Percentiles rank a stretch among this genome's conserved stretches.
phyloP scores from a whole-genome alignment of 805 yeast species.

The Naumovozyma castellii region DNA sequence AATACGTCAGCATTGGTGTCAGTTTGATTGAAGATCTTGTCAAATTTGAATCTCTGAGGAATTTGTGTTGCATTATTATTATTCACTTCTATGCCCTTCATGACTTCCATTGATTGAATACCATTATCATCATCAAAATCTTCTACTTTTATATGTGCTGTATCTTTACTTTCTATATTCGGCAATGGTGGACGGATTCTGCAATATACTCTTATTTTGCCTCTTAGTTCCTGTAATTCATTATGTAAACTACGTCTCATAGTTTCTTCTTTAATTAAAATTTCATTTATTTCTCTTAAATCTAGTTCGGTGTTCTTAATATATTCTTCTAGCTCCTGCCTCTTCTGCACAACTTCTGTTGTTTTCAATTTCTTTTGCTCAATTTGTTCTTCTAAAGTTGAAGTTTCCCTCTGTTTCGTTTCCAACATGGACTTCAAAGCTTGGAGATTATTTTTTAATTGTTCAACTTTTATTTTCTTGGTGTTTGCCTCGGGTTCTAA shows the following conservation, averaged over 20 bases:
- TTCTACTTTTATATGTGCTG: slow-evolving; percentile 26
- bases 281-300: slow-evolving; percentile 27
- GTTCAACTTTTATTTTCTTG: slow-evolving; percentile 6
- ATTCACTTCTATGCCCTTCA: slow-evolving; percentile 5
- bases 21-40: slow-evolving; percentile 55
- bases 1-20: slow-evolving; percentile 57
- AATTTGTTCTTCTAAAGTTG: slow-evolving; percentile 23
- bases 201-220: slow-evolving; percentile 87
- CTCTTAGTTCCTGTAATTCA: slow-evolving; percentile 74
- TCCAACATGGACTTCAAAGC: slow-evolving; percentile 17
- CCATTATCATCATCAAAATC: slow-evolving; percentile 23
- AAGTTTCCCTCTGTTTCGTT: slow-evolving; percentile 18
- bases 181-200: slow-evolving; percentile 56
- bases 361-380: slow-evolving; percentile 7
- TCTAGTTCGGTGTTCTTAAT: slow-evolving; percentile 25
- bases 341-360: slow-evolving; percentile 8
- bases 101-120: slow-evolving; percentile 18
- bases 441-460: slow-evolving; percentile 11
- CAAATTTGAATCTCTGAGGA: slow-evolving; percentile 49
- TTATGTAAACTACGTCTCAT: slow-evolving; percentile 58
- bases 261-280: slow-evolving; percentile 42
- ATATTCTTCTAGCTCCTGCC: slow-evolving; percentile 19
- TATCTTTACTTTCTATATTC: slow-evolving; percentile 12
- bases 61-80: slow-evolving; percentile 1
- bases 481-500: slow-evolving; percentile 9